Conservation (phyloP, 345 rosid genomes). For the Melastoma malabathricum region DNA sequence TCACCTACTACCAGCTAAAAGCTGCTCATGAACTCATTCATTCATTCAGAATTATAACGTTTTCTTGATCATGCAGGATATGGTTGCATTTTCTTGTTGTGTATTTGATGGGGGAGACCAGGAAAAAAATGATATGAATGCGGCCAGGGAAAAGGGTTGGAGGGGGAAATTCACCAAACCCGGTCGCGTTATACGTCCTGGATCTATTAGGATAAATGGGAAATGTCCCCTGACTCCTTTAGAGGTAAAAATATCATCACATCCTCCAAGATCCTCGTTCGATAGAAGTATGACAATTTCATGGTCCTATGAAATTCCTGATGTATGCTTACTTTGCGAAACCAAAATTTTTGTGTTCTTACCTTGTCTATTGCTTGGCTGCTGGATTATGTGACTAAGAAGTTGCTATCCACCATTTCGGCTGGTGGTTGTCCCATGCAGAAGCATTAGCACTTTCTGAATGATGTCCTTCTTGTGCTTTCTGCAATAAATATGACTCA, state of each 20-base stretch:
- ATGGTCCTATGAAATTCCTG: too few species aligned
- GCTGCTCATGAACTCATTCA: background rate
- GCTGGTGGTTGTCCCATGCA: too few species aligned
- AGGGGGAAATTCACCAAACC: conserved; percentile 94
- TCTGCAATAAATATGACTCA: too few species aligned
- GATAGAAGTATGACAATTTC: too few species aligned
- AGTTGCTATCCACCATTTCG: too few species aligned
- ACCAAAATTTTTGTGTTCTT: too few species aligned
- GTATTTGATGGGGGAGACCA: conserved; percentile 90
- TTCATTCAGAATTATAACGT: background rate
- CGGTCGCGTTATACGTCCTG: conserved; percentile 95
- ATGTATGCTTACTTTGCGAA: too few species aligned
- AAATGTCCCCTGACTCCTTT: conserved; percentile 96
- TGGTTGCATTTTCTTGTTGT: conserved; percentile 99
- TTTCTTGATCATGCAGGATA: conserved; percentile 44
- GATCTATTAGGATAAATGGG: conserved; percentile 90
- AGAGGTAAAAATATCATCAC: conserved; percentile 39
- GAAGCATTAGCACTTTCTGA: too few species aligned
- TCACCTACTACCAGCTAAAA: background rate
- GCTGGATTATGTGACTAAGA: too few species aligned
- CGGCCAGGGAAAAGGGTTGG: conserved; percentile 98
- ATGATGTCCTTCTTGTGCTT: too few species aligned
- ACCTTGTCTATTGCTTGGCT: too few species aligned
- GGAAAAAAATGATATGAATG: conserved; percentile 77
- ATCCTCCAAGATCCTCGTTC: too few species aligned